phyloP scores from a whole-genome alignment of 805 yeast genomes.

The Wickerhamiella lipophila region DNA sequence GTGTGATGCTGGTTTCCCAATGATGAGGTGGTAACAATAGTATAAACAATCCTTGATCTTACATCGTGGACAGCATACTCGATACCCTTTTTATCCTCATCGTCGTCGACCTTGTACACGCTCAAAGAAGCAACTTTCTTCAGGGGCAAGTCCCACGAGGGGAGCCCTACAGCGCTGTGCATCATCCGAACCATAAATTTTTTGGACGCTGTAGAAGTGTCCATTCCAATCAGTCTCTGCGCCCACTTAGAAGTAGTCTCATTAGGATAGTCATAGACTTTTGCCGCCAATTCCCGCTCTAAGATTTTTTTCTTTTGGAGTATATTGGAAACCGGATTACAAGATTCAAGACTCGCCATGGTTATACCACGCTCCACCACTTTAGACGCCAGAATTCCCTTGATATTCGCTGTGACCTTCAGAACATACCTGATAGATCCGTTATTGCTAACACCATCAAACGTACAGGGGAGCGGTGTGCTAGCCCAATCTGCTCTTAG shows the following conservation, averaged over 20 bases:
- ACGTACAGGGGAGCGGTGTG: not conserved
- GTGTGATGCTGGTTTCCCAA: not conserved
- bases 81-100: not conserved
- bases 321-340: not conserved
- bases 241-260: constrained; percentile 4
- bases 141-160: constrained; percentile 4
- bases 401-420: not conserved
- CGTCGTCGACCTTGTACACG: not conserved
- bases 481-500: not conserved
- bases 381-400: not conserved
- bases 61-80: not conserved
- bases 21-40: not conserved
- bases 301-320: not conserved
- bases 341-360: not conserved
- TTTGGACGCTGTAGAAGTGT: not conserved
- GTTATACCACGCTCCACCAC: not conserved
- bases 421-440: not conserved
- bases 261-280: constrained; percentile 2
- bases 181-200: not conserved
- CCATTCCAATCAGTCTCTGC: not conserved
- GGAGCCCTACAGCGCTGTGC: constrained; percentile 4
- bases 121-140: not conserved
- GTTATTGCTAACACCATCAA: not conserved
- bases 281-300: constrained; percentile 1
- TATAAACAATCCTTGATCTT: not conserved